These are phyloP conservation scores for Physocladia obscura DNA, from an alignment of 192 early-diverging fungal species.

Conservation along the genomic window DNA sequence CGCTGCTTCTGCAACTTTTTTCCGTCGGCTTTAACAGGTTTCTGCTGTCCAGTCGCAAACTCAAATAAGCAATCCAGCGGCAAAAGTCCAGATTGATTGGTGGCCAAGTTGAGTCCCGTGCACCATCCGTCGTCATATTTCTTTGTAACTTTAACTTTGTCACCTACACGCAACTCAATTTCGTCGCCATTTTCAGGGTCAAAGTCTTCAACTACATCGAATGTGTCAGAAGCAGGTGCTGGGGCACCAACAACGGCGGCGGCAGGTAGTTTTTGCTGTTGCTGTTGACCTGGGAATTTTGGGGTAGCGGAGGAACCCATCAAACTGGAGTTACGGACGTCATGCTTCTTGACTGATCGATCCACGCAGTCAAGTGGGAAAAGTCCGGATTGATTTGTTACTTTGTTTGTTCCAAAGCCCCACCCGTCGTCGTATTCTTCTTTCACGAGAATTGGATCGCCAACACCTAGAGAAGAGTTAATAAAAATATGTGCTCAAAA, in stretches of 20 bases:
- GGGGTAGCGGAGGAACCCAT: neutral
- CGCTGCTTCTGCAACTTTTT: constrained; percentile 14
- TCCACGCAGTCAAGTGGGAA: constrained; percentile 18
- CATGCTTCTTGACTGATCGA: neutral
- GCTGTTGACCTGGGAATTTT: no score
- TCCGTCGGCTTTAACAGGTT: neutral
- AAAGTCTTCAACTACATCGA: neutral
- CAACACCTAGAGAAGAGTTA: no score
- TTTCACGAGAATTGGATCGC: constrained; percentile 10
- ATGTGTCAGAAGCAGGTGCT: neutral
- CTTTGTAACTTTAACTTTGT: constrained; percentile 7
- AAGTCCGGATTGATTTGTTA: neutral
- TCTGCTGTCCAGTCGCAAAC: neutral
- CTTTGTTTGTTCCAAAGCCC: neutral
- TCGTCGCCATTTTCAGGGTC: neutral
- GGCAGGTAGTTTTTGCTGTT: neutral
- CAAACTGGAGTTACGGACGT: constrained; percentile 5
- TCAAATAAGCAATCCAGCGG: neutral
- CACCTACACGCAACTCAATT: neutral
- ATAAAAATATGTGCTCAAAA: no score
- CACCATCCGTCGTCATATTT: constrained; percentile 11
- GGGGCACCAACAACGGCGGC: neutral
- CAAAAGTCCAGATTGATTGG: constrained; percentile 4
- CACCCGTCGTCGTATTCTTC: constrained; percentile 18
- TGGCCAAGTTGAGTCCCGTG: constrained; percentile 16